Conservation (phyloP, 1,284 basidiomycete genomes). For the Thecaphora thlaspeos region DNA sequence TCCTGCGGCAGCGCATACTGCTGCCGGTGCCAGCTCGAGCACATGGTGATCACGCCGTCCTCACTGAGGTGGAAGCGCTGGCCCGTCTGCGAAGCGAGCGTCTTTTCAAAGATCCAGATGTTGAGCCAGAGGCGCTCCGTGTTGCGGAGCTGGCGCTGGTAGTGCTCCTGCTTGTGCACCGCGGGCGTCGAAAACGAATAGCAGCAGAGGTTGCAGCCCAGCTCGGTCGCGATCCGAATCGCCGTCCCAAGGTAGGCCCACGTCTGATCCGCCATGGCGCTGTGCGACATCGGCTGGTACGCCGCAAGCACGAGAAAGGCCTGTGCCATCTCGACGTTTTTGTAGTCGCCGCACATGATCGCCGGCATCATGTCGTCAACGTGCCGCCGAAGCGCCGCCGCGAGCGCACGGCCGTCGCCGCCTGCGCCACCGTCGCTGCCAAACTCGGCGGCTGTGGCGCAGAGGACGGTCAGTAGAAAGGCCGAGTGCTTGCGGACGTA, state of each 20-base stretch:
- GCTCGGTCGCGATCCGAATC: conserved; percentile 33
- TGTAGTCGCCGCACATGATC: conserved; percentile 25
- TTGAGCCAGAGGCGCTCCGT: conserved; percentile 37
- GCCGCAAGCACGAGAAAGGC: conserved; percentile 25
- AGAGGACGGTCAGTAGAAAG: conserved; percentile 33
- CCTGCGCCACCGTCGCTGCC: no score
- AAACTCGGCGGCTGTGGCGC: conserved; percentile 21
- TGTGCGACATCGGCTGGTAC: conserved; percentile 18
- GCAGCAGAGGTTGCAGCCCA: conserved; percentile 30
- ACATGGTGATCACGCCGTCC: conserved; percentile 31
- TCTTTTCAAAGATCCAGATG: conserved; percentile 38
- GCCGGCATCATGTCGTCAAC: conserved; percentile 19
- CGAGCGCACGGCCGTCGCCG: conserved; percentile 8
- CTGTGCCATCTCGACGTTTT: conserved; percentile 39
- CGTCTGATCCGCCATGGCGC: conserved; percentile 32
- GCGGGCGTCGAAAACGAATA: conserved; percentile 15
- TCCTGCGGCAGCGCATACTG: conserved; percentile 22
- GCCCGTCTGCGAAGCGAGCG: conserved; percentile 29
- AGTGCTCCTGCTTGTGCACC: conserved; percentile 11
- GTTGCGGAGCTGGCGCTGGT: conserved; percentile 33
- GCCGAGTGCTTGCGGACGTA: conserved; percentile 36
- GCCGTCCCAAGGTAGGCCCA: conserved; percentile 26
- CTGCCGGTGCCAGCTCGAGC: conserved; percentile 26
- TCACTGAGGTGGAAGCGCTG: conserved; percentile 35
- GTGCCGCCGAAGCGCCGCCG: conserved; percentile 5